Evolutionary conservation across 2,329 filamentous ascomycete species (phyloP), one percentile per base, ranked within the genome.

Genomic region (Microdochium nivale): DNA sequence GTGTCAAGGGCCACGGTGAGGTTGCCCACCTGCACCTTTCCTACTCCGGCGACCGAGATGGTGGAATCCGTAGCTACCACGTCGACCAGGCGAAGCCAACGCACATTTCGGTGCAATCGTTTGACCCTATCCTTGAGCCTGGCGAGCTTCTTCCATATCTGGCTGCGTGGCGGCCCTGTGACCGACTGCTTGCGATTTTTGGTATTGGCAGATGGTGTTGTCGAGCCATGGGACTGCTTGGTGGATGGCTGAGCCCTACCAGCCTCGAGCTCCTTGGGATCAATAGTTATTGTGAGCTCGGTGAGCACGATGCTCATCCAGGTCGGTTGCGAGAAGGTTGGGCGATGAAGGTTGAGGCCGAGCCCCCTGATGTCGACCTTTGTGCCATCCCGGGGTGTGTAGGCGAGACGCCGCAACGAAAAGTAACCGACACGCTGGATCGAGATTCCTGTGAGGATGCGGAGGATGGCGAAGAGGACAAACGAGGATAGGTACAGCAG

Each of bases 401-500:
- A 97, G 53, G 90, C 87, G 55, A 99, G 86, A 59, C 92, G 87
- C 57, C 92, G 86, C 59, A 99, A 77, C 33, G 94, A 96, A 59
- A 95, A 84, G 67, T 95, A 95, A 56, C 94, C 94, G 60, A 99
- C 81, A 59, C 94, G 84, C 70, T 99, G 95, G 58, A 99, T 96
- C 5, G 94, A 99, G 52, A 99, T 77, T 55, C 94, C 94, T 33
- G 92, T 97, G 55, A 92, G 77, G 60, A 97, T 91, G 59, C 94
- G 90, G 57, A 99, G 73, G 60, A 97, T 80, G 62, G 94, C 94
- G 68, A 99, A 96, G 54, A 96, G 69, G 54, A 99, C 85, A 65
- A 99, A 99, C 55, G 92, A 90, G 55, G 84, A 87, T 46, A 99
- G 80, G 73, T 97, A 99, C 55, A 89, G 74, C 57, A 97, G 79